Evolutionary conservation across 225 moss, liverwort and hornwort genomes (phyloP).

Genomic region (Lunularia cruciata): DNA sequence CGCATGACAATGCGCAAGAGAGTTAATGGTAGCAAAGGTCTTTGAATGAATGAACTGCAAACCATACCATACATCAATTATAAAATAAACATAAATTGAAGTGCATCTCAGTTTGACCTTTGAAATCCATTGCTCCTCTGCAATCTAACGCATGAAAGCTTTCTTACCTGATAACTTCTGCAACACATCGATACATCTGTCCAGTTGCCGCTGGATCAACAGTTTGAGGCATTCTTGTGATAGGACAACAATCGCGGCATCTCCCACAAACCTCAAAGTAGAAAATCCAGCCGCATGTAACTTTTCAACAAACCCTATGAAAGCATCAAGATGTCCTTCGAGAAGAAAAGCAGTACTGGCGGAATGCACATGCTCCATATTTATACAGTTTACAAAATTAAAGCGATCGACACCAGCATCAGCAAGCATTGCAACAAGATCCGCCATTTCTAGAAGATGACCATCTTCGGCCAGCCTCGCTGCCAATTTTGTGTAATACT

Average conservation of each 20-base stretch:
- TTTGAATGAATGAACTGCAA: no score
- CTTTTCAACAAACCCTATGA: constrained; percentile 52
- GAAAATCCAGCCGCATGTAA: constrained; percentile 56
- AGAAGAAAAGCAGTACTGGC: constrained; percentile 49
- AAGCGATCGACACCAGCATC: constrained; percentile 60
- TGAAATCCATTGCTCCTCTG: no score
- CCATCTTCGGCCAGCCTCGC: constrained; percentile 73
- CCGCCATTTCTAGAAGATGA: constrained; percentile 55
- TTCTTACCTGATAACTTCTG: constrained; percentile 62
- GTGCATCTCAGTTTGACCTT: no score
- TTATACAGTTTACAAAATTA: constrained; percentile 44
- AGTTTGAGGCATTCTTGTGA: constrained; percentile 44
- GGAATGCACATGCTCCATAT: constrained; percentile 51
- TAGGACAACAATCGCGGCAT: constrained; percentile 36
- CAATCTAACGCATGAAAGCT: neutral
- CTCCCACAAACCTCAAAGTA: constrained; percentile 50
- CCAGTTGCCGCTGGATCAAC: constrained; percentile 42
- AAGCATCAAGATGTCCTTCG: constrained; percentile 50
- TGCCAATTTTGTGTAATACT: constrained; percentile 53
- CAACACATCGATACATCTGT: constrained; percentile 48
- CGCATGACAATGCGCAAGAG: no score
- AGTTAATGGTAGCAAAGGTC: no score
- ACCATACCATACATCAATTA: neutral
- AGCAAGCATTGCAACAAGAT: constrained; percentile 58
- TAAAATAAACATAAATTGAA: no score